phyloP scores from a whole-genome alignment of 768 basidiomycete genomes.

The Scleroderma bovista region DNA sequence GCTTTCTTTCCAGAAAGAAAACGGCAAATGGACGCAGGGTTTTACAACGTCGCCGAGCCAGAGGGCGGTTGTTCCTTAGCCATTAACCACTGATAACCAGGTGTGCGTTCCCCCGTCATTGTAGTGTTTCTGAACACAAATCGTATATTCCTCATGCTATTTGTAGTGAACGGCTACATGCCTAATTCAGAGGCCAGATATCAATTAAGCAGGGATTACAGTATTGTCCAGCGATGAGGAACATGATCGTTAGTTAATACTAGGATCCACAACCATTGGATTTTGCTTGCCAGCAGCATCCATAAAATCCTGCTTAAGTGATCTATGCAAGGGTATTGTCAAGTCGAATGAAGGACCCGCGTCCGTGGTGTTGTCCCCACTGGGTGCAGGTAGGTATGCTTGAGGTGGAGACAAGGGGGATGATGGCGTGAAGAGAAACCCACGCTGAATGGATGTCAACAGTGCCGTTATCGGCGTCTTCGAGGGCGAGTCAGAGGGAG shows the following conservation, averaged over 20 bases:
- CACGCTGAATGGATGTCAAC: constrained; percentile 55
- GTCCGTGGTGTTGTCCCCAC: constrained; percentile 4
- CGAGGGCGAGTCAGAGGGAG: constrained; percentile 9
- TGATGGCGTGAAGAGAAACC: constrained; percentile 63
- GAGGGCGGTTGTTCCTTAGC: constrained; percentile 73
- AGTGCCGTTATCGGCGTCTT: constrained; percentile 67
- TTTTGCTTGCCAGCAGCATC: constrained; percentile 16
- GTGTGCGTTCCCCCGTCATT: no score
- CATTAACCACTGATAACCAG: constrained; percentile 44
- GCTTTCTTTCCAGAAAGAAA: constrained; percentile 77
- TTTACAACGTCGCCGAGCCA: constrained; percentile 61
- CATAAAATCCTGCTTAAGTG: constrained; percentile 7
- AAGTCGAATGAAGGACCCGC: not conserved
- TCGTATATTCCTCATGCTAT: no score
- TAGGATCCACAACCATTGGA: not conserved
- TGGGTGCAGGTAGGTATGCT: constrained; percentile 28
- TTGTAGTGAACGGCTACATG: no score
- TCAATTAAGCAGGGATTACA: no score
- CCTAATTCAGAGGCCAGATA: no score
- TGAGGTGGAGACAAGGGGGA: constrained; percentile 56
- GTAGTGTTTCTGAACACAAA: not conserved
- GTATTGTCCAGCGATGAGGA: no score
- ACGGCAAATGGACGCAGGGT: constrained; percentile 67
- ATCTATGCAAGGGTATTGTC: constrained; percentile 5
- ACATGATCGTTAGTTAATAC: no score